Conservation (phyloP, 2,329 filamentous ascomycete genomes). For the Colletotrichum sansevieriae region DNA sequence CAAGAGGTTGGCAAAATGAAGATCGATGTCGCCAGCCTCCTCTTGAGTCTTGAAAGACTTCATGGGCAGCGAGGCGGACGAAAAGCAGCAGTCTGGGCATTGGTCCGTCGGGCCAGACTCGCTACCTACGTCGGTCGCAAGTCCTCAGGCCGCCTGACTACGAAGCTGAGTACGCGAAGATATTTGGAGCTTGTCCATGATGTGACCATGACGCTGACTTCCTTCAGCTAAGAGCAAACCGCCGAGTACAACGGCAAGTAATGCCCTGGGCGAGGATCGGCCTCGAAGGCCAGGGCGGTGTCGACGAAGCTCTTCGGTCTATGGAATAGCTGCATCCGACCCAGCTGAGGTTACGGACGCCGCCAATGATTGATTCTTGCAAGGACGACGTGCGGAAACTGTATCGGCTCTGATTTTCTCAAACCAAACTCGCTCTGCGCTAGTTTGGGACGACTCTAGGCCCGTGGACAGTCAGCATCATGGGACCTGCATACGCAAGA, state of each 20-base stretch:
- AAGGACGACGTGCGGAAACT: no score
- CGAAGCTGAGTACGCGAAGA: no score
- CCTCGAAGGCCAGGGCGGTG: no score
- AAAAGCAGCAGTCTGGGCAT: background rate
- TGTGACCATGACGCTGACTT: no score
- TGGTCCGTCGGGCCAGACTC: background rate
- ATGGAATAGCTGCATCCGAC: background rate
- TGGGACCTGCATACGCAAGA: background rate
- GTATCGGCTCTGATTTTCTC: no score
- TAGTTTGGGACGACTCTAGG: background rate
- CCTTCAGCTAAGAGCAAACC: no score
- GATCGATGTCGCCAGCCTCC: slow-evolving; percentile 10
- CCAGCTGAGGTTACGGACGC: background rate
- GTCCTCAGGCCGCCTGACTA: background rate
- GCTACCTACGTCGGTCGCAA: background rate
- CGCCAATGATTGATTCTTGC: background rate
- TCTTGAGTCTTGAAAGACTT: background rate
- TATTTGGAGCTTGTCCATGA: no score
- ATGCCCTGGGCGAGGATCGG: no score
- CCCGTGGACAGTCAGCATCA: no score
- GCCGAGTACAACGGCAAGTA: no score
- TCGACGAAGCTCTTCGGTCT: background rate
- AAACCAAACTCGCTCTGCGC: no score
- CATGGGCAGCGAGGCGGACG: background rate
- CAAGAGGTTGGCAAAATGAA: slow-evolving; percentile 19